Conservation (phyloP, 805 yeast genomes). For the Wickerhamomyces strasburgensis region DNA sequence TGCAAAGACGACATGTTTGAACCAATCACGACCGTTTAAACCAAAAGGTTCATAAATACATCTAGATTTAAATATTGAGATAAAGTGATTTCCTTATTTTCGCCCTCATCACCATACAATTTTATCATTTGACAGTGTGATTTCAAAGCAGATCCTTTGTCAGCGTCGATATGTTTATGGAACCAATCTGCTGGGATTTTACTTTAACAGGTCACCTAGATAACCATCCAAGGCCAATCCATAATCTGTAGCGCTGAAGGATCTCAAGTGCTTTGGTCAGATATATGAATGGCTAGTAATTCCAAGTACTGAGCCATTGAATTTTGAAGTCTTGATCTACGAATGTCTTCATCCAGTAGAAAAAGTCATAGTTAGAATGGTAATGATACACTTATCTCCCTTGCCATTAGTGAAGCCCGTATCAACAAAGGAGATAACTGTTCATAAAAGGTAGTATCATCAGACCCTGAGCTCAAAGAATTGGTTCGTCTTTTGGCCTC, state of each 20-base stretch:
- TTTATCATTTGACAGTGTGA: too few species aligned
- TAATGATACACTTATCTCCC: conserved; percentile 60
- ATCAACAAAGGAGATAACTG: conserved; percentile 58
- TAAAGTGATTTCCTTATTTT: too few species aligned
- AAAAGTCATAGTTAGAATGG: conserved; percentile 72
- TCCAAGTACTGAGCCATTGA: conserved; percentile 51
- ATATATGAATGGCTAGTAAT: conserved; percentile 39
- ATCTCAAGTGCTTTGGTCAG: conserved; percentile 43
- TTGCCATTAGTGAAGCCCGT: conserved; percentile 44
- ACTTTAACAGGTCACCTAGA: conserved; percentile 31
- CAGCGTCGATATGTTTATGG: too few species aligned
- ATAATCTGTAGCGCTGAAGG: conserved; percentile 32
- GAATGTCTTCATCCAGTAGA: conserved; percentile 59
- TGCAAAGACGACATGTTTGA: conserved; percentile 47
- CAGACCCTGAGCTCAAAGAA: conserved; percentile 67
- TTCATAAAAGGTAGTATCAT: conserved; percentile 56
- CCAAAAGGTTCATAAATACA: conserved; percentile 44
- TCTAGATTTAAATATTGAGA: too few species aligned
- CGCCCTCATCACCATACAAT: too few species aligned
- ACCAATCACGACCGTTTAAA: conserved; percentile 45
- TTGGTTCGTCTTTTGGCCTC: conserved; percentile 31
- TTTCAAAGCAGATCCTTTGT: too few species aligned
- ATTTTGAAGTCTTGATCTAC: conserved; percentile 62
- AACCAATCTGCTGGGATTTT: conserved; percentile 35
- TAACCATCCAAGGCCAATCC: conserved; percentile 34